Evolutionary conservation across 1,284 basidiomycete species (phyloP).

Genomic region (Stygiomarasmius scandens): DNA sequence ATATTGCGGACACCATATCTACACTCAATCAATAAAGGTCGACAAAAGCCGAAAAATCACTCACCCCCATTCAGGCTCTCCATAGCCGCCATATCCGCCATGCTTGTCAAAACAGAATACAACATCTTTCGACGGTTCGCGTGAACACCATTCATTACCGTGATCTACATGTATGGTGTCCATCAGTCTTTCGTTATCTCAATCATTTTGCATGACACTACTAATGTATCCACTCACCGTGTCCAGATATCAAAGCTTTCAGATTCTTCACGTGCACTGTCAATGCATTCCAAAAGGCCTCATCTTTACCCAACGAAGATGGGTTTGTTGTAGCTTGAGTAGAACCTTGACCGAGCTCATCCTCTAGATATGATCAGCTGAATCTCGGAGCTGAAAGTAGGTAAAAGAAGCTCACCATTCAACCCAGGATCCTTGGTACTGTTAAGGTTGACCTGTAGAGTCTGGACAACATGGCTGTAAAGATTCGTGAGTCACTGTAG

Average conservation of each 20-base stretch:
- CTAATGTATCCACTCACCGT: too few relatives aligned
- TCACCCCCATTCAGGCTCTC: constrained; percentile 7
- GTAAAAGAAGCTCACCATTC: constrained; percentile 47
- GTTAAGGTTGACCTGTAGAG: constrained; percentile 51
- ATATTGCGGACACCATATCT: constrained; percentile 63
- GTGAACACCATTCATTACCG: constrained; percentile 73
- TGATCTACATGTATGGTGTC: too few relatives aligned
- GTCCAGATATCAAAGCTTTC: constrained; percentile 66
- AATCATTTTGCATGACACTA: too few relatives aligned
- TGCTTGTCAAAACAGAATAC: constrained; percentile 77
- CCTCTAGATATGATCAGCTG: constrained; percentile 51
- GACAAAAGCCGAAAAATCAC: too few relatives aligned
- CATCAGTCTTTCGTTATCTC: too few relatives aligned
- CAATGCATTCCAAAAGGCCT: constrained; percentile 62
- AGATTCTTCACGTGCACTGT: constrained; percentile 64
- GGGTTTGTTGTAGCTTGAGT: constrained; percentile 52
- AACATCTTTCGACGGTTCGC: constrained; percentile 59
- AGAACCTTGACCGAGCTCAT: constrained; percentile 55
- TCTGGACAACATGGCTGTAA: constrained; percentile 52
- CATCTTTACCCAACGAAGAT: constrained; percentile 40
- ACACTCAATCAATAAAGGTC: too few relatives aligned
- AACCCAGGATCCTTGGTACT: constrained; percentile 57
- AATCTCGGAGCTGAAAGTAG: not conserved
- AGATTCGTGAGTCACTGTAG: constrained; percentile 5
- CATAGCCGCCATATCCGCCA: constrained; percentile 52